These are phyloP conservation scores for Alternaria triticimaculans DNA, from an alignment of 2,329 filamentous ascomycete species.

Conservation along the genomic window DNA sequence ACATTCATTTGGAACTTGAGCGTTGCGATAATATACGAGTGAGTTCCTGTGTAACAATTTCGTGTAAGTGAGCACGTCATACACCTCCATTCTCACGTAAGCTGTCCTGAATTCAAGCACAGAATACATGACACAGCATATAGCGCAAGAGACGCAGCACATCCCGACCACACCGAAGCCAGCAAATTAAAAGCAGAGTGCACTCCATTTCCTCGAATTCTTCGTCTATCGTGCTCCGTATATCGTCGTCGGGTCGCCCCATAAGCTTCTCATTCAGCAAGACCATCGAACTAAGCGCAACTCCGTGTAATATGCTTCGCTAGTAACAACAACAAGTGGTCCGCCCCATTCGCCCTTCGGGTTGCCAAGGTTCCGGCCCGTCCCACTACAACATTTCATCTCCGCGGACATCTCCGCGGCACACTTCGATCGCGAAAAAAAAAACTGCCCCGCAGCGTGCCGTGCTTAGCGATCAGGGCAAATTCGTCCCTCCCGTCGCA, in stretches of 20 bases:
- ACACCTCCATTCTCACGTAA: neutral
- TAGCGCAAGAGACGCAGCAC: neutral
- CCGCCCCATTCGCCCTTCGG: neutral
- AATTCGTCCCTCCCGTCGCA: neutral
- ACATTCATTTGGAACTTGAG: neutral
- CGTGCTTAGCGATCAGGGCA: neutral
- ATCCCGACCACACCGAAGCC: neutral
- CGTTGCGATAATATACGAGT: neutral
- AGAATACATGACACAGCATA: neutral
- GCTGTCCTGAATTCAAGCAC: neutral
- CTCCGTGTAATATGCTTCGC: conserved; percentile 2
- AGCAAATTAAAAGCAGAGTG: neutral
- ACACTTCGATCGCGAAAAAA: neutral
- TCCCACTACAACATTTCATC: neutral
- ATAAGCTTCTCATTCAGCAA: neutral
- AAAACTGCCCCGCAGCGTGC: neutral
- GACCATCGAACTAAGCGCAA: neutral
- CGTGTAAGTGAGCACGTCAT: neutral
- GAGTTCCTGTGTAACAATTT: too few species aligned
- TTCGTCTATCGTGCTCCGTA: neutral
- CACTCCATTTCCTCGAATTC: neutral
- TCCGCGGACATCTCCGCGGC: neutral
- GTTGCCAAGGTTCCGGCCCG: neutral
- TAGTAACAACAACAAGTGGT: neutral
- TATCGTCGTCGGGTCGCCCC: neutral